Evolutionary conservation across 495 filamentous ascomycete genomes (phyloP).

Genomic region (Achaetomiella virescens): DNA sequence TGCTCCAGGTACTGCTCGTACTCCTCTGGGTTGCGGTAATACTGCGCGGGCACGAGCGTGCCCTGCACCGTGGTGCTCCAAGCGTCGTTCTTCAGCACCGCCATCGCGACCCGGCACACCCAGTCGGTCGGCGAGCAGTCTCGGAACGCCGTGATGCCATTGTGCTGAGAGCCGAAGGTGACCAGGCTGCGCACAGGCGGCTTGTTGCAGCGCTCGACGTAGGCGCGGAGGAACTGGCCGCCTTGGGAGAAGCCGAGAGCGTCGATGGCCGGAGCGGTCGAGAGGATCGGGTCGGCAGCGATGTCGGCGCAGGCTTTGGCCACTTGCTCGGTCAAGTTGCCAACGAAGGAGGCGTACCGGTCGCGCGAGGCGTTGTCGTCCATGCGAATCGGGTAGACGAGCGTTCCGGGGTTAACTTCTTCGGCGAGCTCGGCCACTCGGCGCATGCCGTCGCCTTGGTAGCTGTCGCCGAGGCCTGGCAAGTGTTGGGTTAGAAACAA

Average conservation of each 20-base stretch:
- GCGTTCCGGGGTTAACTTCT: slow-evolving; percentile 69
- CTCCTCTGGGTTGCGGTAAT: slow-evolving; percentile 73
- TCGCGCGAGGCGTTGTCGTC: slow-evolving; percentile 59
- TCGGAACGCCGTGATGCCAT: slow-evolving; percentile 79
- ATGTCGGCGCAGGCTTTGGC: slow-evolving; percentile 74
- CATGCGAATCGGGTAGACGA: slow-evolving; percentile 75
- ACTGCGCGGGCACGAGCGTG: slow-evolving; percentile 86
- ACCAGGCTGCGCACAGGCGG: slow-evolving; percentile 77
- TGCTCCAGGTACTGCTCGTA: slow-evolving; percentile 68
- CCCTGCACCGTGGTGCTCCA: slow-evolving; percentile 73
- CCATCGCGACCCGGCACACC: slow-evolving; percentile 71
- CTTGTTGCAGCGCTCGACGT: slow-evolving; percentile 81
- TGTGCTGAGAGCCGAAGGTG: slow-evolving; percentile 91
- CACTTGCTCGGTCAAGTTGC: slow-evolving; percentile 80
- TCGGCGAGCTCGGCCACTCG: slow-evolving; percentile 62
- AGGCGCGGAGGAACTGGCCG: slow-evolving; percentile 91
- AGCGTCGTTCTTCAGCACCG: slow-evolving; percentile 62
- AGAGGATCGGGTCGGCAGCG: slow-evolving; percentile 67
- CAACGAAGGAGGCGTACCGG: slow-evolving; percentile 79
- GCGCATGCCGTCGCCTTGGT: slow-evolving; percentile 65
- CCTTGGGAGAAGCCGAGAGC: slow-evolving; percentile 93
- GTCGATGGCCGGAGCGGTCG: slow-evolving; percentile 74
- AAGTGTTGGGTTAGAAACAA: background rate
- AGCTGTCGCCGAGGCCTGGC: slow-evolving; percentile 56
- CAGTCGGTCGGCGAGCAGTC: slow-evolving; percentile 61